Evolutionary conservation across 345 rosid species (phyloP), one percentile per base, ranked within the genome.

Genomic region (Microthlaspi erraticum): DNA sequence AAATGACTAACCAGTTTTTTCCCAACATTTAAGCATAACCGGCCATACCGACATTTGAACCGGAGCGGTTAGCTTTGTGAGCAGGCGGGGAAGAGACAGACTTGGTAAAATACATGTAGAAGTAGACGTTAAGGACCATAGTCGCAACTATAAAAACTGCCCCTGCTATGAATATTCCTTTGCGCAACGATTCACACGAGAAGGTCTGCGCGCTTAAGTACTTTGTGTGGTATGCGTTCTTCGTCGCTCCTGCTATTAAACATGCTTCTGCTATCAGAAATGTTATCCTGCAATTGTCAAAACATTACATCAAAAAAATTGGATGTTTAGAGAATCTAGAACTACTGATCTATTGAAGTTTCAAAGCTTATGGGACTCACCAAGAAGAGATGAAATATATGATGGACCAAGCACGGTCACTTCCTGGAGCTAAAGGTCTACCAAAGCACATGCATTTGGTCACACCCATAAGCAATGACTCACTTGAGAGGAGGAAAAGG

Each of bases 391-490:
- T 76, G 75, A 92, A 92, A 65, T 92, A 94, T 64, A 92, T 89
- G 64, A 94, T 94, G 43, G 97, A 78, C 99, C 99, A 94, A 33
- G 98, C 96, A 68, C 97, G 90, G 81, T 88, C 79, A 20, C 83
- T 85, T 8, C 99, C 98, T 0, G 98, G 92, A 7, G 87, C 32
- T 70, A 92, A 78, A 38, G 98, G 96, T 75, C 92, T 85, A 48
- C 98, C 97, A 53, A 94, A 87, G 66, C 99, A 91, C 99, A 91
- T 94, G 79, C 99, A 91, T 78, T 75, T 91, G 23, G 99, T 91
- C 36, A 94, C 93, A 23, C 88, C 89, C 98, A 92, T 94, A 71
- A 92, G 80, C 31, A 91, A 80, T 17, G 97, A 86, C 83, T 94
- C 92, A 57, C 96, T 74, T 0, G 97, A 85, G 70, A 91, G 91